A percentile compares a stretch with the other conserved stretches of the same genome.
Evolutionary conservation across 495 filamentous ascomycete genomes (phyloP).

Genomic region (Friedmanniomyces simplex): DNA sequence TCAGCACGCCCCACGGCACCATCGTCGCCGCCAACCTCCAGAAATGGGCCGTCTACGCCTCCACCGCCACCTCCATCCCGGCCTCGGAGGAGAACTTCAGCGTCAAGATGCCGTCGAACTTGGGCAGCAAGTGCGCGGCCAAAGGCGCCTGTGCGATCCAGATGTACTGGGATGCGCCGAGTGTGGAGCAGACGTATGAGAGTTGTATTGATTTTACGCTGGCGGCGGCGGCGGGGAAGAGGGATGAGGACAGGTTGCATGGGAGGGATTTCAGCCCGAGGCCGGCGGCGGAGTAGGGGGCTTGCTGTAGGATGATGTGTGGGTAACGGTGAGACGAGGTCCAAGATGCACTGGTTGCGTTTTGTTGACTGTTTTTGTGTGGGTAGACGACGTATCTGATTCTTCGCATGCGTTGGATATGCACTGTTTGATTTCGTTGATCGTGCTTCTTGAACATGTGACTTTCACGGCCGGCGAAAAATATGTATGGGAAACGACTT

Average conservation of each 20-base stretch:
- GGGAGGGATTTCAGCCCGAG: slow-evolving; percentile 7
- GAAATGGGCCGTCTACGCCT: slow-evolving; percentile 47
- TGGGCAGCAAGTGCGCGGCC: slow-evolving; percentile 46
- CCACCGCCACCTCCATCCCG: slow-evolving; percentile 39
- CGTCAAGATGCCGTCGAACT: slow-evolving; percentile 50
- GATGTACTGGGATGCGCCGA: slow-evolving; percentile 58
- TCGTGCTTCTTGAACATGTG: too few relatives aligned
- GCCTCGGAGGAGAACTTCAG: slow-evolving; percentile 52
- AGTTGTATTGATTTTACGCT: slow-evolving; percentile 61
- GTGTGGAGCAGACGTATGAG: slow-evolving; percentile 63
- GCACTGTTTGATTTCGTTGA: too few relatives aligned
- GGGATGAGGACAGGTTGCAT: slow-evolving; percentile 1
- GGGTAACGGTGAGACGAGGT: background rate
- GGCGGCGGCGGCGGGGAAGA: slow-evolving; percentile 12
- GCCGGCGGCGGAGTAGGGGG: background rate
- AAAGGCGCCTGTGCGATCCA: slow-evolving; percentile 60
- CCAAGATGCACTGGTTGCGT: background rate
- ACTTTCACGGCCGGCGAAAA: too few relatives aligned
- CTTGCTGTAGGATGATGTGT: background rate
- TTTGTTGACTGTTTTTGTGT: background rate
- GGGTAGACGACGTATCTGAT: background rate
- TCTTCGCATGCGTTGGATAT: too few relatives aligned
- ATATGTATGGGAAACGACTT: too few relatives aligned
- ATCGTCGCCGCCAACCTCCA: slow-evolving; percentile 47
- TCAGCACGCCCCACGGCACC: slow-evolving; percentile 42